Conservation (phyloP, 345 rosid genomes). For the Mallotus nudiflorus region DNA sequence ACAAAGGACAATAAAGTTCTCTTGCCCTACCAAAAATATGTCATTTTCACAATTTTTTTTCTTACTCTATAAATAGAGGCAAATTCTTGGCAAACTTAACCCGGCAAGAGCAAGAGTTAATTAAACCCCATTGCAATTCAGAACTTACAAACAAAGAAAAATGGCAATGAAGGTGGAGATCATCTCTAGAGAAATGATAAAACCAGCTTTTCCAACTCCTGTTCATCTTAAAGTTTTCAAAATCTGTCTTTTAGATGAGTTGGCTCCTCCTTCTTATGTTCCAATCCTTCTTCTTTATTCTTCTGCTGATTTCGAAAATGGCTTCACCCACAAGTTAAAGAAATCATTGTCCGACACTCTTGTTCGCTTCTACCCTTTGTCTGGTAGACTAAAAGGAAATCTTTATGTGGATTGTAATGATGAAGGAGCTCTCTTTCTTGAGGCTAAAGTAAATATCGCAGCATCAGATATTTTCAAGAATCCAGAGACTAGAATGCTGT, state of each 20-base stretch:
- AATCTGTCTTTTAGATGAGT: conserved; percentile 12
- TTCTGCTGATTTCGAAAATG: not conserved
- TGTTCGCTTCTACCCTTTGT: not conserved
- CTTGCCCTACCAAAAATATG: too few relatives aligned
- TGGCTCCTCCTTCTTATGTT: conserved; percentile 14
- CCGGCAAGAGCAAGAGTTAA: not conserved
- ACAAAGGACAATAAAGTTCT: too few relatives aligned
- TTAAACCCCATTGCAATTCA: not conserved
- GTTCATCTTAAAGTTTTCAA: conserved; percentile 8
- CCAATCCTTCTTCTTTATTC: conserved; percentile 16
- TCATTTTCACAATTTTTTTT: too few relatives aligned
- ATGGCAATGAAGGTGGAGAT: conserved; percentile 15
- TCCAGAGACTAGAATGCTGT: conserved; percentile 6
- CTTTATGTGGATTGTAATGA: not conserved
- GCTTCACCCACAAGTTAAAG: not conserved
- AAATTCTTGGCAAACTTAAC: not conserved
- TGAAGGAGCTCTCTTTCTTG: conserved; percentile 9
- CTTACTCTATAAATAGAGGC: not conserved
- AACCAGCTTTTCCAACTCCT: not conserved
- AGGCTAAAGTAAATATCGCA: conserved; percentile 12
- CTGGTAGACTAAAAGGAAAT: not conserved
- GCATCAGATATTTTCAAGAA: not conserved
- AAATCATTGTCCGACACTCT: conserved; percentile 8
- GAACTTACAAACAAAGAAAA: not conserved
- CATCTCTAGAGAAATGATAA: conserved; percentile 7